These are phyloP conservation scores for Viola pubescens DNA, from an alignment of 441 rosid species.

Conservation along the genomic window DNA sequence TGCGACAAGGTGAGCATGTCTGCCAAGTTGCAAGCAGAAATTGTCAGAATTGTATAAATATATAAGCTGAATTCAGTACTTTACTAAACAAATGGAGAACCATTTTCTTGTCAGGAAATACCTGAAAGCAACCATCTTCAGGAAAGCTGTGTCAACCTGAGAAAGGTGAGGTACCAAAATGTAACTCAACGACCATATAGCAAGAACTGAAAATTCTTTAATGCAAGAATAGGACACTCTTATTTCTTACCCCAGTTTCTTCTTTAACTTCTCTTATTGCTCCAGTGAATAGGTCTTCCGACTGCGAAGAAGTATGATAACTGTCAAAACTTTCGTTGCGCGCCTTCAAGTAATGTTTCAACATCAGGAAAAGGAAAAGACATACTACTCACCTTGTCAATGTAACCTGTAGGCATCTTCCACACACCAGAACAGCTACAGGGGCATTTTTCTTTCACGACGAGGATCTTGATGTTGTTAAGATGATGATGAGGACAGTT, in stretches of 20 bases:
- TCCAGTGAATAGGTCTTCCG: constrained; percentile 41
- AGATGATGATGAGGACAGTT: background rate
- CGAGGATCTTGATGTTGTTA: constrained; percentile 39
- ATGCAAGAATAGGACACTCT: background rate
- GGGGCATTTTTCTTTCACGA: constrained; percentile 36
- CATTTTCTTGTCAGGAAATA: background rate
- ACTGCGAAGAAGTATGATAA: constrained; percentile 14
- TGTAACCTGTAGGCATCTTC: constrained; percentile 46
- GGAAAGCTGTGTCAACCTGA: constrained; percentile 33
- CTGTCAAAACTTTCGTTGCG: too few species aligned
- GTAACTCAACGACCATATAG: background rate
- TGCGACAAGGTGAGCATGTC: constrained; percentile 36
- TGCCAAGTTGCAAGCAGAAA: background rate
- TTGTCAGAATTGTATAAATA: too few species aligned
- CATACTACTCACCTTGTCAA: constrained; percentile 29
- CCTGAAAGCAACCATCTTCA: constrained; percentile 40
- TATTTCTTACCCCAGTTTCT: constrained; percentile 39
- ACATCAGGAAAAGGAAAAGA: background rate
- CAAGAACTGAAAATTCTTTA: background rate
- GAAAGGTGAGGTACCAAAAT: background rate
- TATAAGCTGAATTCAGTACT: too few species aligned
- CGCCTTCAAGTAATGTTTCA: background rate
- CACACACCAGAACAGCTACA: constrained; percentile 36
- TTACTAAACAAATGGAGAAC: too few species aligned
- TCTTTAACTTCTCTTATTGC: constrained; percentile 47